Conservation (phyloP, 306 rosid genomes). For the Medicago lupulina region DNA sequence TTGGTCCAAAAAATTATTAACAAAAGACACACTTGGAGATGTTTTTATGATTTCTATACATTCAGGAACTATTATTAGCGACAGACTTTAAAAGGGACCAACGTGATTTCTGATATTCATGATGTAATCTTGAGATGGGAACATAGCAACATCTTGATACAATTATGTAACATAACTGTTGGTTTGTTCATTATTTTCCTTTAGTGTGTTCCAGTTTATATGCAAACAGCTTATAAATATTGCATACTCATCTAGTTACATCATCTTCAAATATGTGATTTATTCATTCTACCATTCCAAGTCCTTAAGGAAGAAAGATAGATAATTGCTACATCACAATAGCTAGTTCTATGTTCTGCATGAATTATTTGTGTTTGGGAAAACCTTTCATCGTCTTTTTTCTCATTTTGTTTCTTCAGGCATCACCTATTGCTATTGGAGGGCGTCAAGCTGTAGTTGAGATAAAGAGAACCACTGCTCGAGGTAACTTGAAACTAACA, state of each 20-base stretch:
- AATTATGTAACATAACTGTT: neutral
- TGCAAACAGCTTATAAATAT: no score
- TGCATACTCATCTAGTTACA: neutral
- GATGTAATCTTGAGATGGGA: neutral
- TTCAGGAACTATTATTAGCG: neutral
- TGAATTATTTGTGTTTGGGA: neutral
- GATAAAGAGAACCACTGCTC: conserved; percentile 65
- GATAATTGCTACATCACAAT: neutral
- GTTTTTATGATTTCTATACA: neutral
- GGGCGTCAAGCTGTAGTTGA: conserved; percentile 65
- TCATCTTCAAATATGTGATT: neutral
- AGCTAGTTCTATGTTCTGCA: neutral
- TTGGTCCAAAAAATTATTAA: neutral
- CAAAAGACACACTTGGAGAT: neutral
- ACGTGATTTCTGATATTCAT: neutral
- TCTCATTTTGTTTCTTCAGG: conserved; percentile 51
- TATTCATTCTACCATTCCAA: neutral
- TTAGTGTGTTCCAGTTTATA: no score
- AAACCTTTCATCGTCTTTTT: neutral
- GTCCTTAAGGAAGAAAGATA: neutral
- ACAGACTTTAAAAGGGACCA: neutral
- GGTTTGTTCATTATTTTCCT: neutral
- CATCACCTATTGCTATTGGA: conserved; percentile 63
- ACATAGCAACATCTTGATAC: neutral
- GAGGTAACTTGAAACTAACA: conserved; percentile 54